Percentiles rank a stretch among this genome's conserved stretches.
Conservation (phyloP, 345 rosid species). For the Viola odorata region DNA sequence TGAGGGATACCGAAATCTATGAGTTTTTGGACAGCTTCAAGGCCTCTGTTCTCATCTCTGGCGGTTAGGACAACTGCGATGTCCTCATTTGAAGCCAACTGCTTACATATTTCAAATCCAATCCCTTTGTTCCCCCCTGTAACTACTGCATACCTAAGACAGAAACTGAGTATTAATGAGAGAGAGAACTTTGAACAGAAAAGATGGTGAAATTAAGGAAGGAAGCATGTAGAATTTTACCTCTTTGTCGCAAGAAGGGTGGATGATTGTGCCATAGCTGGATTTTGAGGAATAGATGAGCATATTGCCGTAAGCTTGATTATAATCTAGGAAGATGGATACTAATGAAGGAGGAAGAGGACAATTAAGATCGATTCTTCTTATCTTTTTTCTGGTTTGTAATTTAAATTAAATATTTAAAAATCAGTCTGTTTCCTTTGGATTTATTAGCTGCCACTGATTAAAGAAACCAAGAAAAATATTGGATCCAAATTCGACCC, state of each 20-base stretch:
- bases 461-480: no score
- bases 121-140: constrained; percentile 13
- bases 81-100: constrained; percentile 7
- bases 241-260: background rate
- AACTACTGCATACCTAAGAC: constrained; percentile 13
- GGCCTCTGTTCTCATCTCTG: constrained; percentile 9
- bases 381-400: no score
- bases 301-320: no score
- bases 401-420: no score
- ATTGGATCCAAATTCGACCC: no score
- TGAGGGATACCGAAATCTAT: constrained; percentile 6
- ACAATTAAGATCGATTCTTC: no score
- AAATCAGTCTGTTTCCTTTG: no score
- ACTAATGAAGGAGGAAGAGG: no score
- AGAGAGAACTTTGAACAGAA: constrained; percentile 7
- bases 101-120: constrained; percentile 13
- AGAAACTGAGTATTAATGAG: constrained; percentile 7
- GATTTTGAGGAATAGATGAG: no score
- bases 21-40: constrained; percentile 10
- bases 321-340: no score
- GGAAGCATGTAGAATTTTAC: background rate
- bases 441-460: no score
- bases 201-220: background rate
- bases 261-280: no score
- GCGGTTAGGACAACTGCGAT: constrained; percentile 9